phyloP scores from a whole-genome alignment of 306 rosid species.

The Prunus salicina region DNA sequence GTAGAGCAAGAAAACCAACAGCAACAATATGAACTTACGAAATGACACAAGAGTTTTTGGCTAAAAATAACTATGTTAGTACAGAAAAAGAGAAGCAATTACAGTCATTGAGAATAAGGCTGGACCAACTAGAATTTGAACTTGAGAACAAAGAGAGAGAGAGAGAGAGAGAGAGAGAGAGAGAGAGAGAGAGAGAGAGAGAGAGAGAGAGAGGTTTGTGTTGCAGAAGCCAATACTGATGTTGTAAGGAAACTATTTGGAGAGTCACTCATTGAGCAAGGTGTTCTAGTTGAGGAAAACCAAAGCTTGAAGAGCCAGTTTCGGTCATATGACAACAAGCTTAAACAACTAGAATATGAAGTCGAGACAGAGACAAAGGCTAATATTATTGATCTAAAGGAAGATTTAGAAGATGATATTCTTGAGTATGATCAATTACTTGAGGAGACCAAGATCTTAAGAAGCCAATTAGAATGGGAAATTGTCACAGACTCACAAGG shows the following conservation, averaged over 20 bases:
- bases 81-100: neutral
- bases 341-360: neutral
- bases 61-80: neutral
- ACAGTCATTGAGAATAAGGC: conserved; percentile 31
- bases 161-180: no score
- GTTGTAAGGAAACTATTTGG: conserved; percentile 81
- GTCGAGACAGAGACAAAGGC: neutral
- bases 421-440: conserved; percentile 82
- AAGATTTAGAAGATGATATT: conserved; percentile 78
- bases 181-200: neutral
- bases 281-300: neutral
- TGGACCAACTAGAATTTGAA: conserved; percentile 53
- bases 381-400: neutral
- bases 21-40: neutral
- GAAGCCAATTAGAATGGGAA: conserved; percentile 47
- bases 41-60: neutral
- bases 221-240: conserved; percentile 57
- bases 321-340: neutral
- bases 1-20: conserved; percentile 66
- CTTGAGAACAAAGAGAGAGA: conserved; percentile 50
- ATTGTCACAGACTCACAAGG: conserved; percentile 31
- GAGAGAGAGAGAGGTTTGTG: conserved; percentile 35
- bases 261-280: conserved; percentile 77
- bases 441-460: conserved; percentile 73
- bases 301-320: neutral